phyloP scores from a whole-genome alignment of 2,329 filamentous ascomycete genomes.

The Aspergillus arachidicola region DNA sequence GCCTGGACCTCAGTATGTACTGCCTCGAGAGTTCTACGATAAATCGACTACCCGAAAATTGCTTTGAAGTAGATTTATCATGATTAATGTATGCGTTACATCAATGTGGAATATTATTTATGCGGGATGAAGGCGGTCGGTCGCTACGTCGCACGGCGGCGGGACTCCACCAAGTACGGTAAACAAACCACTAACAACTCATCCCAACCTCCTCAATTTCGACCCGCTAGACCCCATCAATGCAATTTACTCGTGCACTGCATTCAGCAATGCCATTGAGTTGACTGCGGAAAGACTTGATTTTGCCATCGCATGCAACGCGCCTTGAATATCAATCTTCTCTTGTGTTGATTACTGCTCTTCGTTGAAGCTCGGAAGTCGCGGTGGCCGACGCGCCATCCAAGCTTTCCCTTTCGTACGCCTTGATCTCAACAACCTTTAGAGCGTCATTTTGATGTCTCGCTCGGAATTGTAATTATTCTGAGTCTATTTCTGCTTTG shows the following conservation, averaged over 20 bases:
- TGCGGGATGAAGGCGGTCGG: constrained; percentile 12
- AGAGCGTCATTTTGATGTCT: background rate
- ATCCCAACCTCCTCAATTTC: constrained; percentile 26
- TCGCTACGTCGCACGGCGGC: constrained; percentile 10
- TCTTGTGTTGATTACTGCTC: constrained; percentile 4
- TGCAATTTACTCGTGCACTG: background rate
- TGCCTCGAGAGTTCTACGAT: background rate
- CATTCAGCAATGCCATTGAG: background rate
- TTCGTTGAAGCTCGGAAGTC: constrained; percentile 8
- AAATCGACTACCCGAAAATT: background rate
- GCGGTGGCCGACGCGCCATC: constrained; percentile 19
- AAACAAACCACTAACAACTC: constrained; percentile 24
- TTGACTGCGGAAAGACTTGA: background rate
- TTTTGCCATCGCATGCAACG: background rate
- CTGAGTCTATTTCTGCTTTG: background rate
- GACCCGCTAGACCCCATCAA: constrained; percentile 8
- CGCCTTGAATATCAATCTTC: background rate
- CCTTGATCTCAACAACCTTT: background rate
- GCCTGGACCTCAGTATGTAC: background rate
- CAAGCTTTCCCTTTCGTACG: constrained; percentile 6
- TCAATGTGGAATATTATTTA: background rate
- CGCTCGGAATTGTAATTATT: background rate
- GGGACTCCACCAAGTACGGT: constrained; percentile 13
- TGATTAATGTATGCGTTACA: too few species aligned
- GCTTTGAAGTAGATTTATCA: background rate